Evolutionary conservation across 2,329 filamentous ascomycete genomes (phyloP).

Genomic region (Neonectria faginata): DNA sequence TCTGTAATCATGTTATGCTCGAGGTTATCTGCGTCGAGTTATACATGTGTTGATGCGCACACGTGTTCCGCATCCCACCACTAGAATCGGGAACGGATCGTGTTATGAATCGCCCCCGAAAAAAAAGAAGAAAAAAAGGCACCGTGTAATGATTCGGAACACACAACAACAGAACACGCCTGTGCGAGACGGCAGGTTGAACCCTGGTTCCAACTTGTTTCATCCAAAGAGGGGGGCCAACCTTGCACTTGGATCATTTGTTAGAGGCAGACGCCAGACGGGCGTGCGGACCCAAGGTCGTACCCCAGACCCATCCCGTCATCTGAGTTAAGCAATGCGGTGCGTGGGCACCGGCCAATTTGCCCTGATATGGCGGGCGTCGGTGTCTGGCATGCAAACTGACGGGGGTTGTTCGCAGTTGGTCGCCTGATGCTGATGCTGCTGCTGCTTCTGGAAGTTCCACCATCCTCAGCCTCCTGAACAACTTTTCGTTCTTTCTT

Average conservation of each 20-base stretch:
- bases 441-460: background rate
- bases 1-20: constrained; percentile 7
- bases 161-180: constrained; percentile 9
- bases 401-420: constrained; percentile 23
- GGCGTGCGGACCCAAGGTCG: constrained; percentile 19
- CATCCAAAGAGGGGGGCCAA: constrained; percentile 30
- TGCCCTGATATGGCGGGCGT: constrained; percentile 13
- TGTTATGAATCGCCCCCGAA: constrained; percentile 13
- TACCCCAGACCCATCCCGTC: constrained; percentile 40
- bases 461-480: background rate
- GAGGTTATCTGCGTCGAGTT: constrained; percentile 16
- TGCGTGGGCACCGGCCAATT: constrained; percentile 16
- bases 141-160: background rate
- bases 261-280: constrained; percentile 16
- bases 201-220: constrained; percentile 41
- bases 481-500: background rate
- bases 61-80: constrained; percentile 12
- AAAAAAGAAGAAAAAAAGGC: background rate
- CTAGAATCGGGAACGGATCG: background rate
- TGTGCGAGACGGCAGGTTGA: constrained; percentile 16
- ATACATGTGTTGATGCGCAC: constrained; percentile 19
- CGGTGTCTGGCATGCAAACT: constrained; percentile 33
- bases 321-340: constrained; percentile 35
- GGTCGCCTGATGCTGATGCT: constrained; percentile 12
- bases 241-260: constrained; percentile 32